A percentile compares a stretch with the other conserved stretches of the same genome.
Evolutionary conservation across 2,329 filamentous ascomycete genomes (phyloP).

Genomic region (Penicillium sp.): DNA sequence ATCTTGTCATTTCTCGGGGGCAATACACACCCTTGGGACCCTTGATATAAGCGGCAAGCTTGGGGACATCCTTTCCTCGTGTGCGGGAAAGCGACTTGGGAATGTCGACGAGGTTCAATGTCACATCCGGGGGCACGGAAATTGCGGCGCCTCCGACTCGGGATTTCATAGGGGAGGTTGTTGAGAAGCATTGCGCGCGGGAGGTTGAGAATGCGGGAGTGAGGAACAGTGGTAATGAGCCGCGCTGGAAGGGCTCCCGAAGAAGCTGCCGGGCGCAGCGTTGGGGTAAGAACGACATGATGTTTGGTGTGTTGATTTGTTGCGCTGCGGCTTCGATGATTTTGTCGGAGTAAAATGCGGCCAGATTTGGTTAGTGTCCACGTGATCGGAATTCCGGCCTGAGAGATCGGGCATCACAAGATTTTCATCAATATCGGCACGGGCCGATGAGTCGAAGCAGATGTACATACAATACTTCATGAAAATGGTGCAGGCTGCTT

Average conservation of each 20-base stretch:
- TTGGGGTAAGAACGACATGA: constrained; percentile 65
- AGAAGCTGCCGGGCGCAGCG: constrained; percentile 60
- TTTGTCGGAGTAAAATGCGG: constrained; percentile 29
- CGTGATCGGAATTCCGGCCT: constrained; percentile 16
- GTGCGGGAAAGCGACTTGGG: constrained; percentile 58
- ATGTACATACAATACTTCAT: too few species aligned
- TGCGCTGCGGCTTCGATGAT: constrained; percentile 30
- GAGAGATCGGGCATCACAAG: too few species aligned
- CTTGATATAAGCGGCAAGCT: constrained; percentile 67
- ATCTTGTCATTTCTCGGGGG: background rate
- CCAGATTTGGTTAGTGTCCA: constrained; percentile 19
- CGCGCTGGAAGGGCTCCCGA: constrained; percentile 45
- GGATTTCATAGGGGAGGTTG: constrained; percentile 64
- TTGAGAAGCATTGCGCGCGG: constrained; percentile 64
- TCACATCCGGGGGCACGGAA: constrained; percentile 79
- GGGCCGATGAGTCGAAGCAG: too few species aligned
- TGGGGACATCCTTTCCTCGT: constrained; percentile 61
- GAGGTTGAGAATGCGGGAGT: constrained; percentile 63
- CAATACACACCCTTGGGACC: constrained; percentile 69
- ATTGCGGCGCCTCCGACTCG: constrained; percentile 84
- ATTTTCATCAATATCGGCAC: too few species aligned
- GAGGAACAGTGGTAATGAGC: constrained; percentile 68
- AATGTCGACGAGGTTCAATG: constrained; percentile 65
- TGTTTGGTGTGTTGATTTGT: constrained; percentile 24
- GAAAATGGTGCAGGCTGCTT: too few species aligned